Evolutionary conservation across 106 monocot species (phyloP).

Genomic region (Apostasia ramifera): DNA sequence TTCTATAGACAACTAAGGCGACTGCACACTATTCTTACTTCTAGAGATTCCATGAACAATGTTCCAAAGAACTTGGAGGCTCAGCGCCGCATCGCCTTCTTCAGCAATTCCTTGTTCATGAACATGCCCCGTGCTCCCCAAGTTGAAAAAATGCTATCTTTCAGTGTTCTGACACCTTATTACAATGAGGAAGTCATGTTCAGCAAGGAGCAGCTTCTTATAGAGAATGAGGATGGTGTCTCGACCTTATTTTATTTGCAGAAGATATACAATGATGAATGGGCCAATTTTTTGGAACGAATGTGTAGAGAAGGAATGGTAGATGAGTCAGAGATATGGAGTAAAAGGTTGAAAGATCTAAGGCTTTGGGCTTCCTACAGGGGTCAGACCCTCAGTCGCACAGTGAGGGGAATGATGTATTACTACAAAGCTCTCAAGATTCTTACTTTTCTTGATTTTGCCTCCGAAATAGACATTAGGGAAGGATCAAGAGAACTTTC

Average conservation of each 20-base stretch:
- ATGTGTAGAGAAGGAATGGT: slow-evolving; percentile 70
- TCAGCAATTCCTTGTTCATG: slow-evolving; percentile 98
- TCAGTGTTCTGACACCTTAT: slow-evolving; percentile 90
- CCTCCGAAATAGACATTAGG: slow-evolving; percentile 71
- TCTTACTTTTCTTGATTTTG: slow-evolving; percentile 87
- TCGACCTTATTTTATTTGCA: slow-evolving; percentile 85
- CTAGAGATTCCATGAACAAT: slow-evolving; percentile 78
- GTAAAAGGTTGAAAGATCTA: slow-evolving; percentile 32
- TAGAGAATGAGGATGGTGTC: slow-evolving; percentile 89
- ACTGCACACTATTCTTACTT: slow-evolving; percentile 71
- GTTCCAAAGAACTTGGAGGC: slow-evolving; percentile 94
- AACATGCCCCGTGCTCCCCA: slow-evolving; percentile 90
- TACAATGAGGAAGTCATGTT: slow-evolving; percentile 88
- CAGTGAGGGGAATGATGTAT: slow-evolving; percentile 99
- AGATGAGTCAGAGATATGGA: slow-evolving; percentile 59
- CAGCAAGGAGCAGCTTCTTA: slow-evolving; percentile 69
- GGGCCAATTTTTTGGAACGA: slow-evolving; percentile 79
- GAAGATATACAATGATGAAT: slow-evolving; percentile 84
- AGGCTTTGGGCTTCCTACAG: slow-evolving; percentile 55
- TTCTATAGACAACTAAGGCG: slow-evolving; percentile 72
- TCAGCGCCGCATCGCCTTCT: slow-evolving; percentile 76
- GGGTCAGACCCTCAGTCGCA: slow-evolving; percentile 87
- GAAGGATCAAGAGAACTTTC: slow-evolving; percentile 59
- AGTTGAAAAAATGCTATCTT: slow-evolving; percentile 89
- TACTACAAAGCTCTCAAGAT: slow-evolving; percentile 93